Evolutionary conservation across 306 rosid species (phyloP).

Genomic region (Coriaria nepalensis): DNA sequence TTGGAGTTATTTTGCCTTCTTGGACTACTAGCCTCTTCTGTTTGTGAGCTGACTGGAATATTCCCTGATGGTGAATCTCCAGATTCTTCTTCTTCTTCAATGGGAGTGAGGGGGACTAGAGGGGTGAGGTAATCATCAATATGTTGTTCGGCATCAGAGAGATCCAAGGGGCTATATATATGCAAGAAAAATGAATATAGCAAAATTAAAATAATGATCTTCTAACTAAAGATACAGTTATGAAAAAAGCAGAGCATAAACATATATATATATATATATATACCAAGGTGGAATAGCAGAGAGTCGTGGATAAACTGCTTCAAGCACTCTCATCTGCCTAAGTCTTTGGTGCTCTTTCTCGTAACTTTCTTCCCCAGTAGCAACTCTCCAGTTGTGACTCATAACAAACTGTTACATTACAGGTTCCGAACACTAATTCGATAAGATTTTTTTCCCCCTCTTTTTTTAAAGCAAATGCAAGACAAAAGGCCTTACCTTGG

Average conservation of each 20-base stretch:
- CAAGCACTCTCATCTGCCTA: slow-evolving; percentile 45
- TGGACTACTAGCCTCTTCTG: background rate
- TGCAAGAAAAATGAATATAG: background rate
- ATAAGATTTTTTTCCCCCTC: background rate
- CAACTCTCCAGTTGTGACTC: slow-evolving; percentile 37
- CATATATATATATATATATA: slow-evolving; percentile 1
- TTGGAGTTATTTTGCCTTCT: slow-evolving; percentile 1
- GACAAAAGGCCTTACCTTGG: slow-evolving; percentile 28
- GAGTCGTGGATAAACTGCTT: slow-evolving; percentile 51
- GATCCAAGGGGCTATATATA: slow-evolving; percentile 37
- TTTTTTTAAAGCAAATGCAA: background rate
- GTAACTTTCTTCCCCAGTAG: slow-evolving; percentile 54
- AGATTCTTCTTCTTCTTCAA: slow-evolving; percentile 44
- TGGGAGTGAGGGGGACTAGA: slow-evolving; percentile 34
- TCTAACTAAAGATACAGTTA: too few relatives aligned
- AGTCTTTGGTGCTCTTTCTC: slow-evolving; percentile 33
- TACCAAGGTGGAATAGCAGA: slow-evolving; percentile 62
- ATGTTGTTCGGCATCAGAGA: slow-evolving; percentile 22
- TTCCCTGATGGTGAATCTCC: slow-evolving; percentile 12
- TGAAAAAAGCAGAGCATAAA: too few relatives aligned
- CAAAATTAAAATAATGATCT: too few relatives aligned
- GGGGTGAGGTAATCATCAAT: slow-evolving; percentile 45
- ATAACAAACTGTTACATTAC: slow-evolving; percentile 26
- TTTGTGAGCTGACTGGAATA: slow-evolving; percentile 5
- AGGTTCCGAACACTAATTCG: background rate